A percentile compares a stretch with the other conserved stretches of the same genome.
phyloP scores from a whole-genome alignment of 768 basidiomycete genomes.

The Boletus speciosus region DNA sequence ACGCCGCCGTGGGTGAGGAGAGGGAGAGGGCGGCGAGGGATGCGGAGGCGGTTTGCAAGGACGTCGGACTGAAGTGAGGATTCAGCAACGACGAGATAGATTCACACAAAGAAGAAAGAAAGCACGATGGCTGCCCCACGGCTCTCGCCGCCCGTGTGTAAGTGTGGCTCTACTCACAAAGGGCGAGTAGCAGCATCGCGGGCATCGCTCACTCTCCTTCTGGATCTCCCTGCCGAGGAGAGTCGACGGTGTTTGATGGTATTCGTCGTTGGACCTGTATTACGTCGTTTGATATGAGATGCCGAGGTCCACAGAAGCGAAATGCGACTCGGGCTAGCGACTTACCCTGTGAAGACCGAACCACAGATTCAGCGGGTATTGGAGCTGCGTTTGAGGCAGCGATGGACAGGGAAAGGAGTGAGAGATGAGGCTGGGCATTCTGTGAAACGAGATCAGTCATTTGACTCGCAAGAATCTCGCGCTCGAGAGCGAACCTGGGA shows the following conservation, averaged over 20 bases:
- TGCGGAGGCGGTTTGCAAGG: slow-evolving; percentile 35
- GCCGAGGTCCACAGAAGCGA: not conserved
- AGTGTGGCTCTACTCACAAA: slow-evolving; percentile 49
- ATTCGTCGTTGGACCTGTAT: slow-evolving; percentile 29
- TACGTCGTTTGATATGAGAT: not conserved
- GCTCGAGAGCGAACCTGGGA: slow-evolving; percentile 17
- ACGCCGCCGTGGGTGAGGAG: slow-evolving; percentile 37
- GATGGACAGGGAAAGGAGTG: slow-evolving; percentile 67
- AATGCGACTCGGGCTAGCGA: not conserved
- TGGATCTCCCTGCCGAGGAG: slow-evolving; percentile 66
- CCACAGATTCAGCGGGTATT: slow-evolving; percentile 33
- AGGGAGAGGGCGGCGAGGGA: slow-evolving; percentile 42
- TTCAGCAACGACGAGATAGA: slow-evolving; percentile 5
- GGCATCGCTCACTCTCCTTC: slow-evolving; percentile 74
- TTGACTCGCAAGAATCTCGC: accelerated
- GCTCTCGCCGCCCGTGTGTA: not conserved
- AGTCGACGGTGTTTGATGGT: slow-evolving; percentile 60
- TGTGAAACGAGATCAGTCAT: not conserved
- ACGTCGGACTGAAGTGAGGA: slow-evolving; percentile 29
- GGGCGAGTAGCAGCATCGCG: slow-evolving; percentile 73
- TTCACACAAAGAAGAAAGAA: not conserved
- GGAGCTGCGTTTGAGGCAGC: slow-evolving; percentile 52
- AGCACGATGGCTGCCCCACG: not conserved
- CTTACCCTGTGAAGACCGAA: slow-evolving; percentile 18
- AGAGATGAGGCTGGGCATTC: slow-evolving; percentile 27